Percentiles rank a stretch among this genome's conserved stretches.
Conservation (phyloP, 768 basidiomycete genomes). For the Candolleomyces aberdarensis region DNA sequence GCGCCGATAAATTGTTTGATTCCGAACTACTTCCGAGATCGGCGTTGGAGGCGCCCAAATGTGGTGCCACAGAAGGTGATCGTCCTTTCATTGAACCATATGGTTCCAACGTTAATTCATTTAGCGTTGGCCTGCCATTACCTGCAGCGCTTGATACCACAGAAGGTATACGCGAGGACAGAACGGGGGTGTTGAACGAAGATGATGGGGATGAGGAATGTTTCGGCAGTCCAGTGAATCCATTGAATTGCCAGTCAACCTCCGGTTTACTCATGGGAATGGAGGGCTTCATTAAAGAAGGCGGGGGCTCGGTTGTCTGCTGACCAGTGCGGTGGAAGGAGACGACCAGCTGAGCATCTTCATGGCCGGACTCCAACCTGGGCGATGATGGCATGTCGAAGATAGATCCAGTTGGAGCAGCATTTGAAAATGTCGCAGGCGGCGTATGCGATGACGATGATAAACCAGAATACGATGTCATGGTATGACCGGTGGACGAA, state of each 20-base stretch:
- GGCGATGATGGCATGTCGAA: neutral
- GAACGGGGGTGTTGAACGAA: neutral
- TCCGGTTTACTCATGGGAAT: constrained; percentile 37
- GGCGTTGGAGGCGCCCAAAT: neutral
- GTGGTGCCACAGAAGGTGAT: neutral
- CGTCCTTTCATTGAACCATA: neutral
- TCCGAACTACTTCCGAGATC: constrained; percentile 5
- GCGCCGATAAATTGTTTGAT: neutral
- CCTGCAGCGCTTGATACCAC: too few species aligned
- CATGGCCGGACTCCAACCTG: neutral
- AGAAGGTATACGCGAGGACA: neutral
- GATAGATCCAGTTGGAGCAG: neutral
- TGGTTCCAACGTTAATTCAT: neutral
- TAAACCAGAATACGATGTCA: constrained; percentile 2
- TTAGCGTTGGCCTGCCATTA: neutral
- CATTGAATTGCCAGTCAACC: neutral
- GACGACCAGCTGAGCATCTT: too few species aligned
- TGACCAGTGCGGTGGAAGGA: too few species aligned
- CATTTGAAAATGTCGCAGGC: neutral
- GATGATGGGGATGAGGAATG: neutral
- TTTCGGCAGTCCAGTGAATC: neutral
- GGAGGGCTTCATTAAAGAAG: constrained; percentile 22
- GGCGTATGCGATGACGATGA: neutral
- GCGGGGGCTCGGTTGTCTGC: neutral
- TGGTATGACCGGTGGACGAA: neutral